These are phyloP conservation scores for Nannizziopsis barbatae DNA, from an alignment of 2,329 filamentous ascomycete genomes.

Conservation along the genomic window DNA sequence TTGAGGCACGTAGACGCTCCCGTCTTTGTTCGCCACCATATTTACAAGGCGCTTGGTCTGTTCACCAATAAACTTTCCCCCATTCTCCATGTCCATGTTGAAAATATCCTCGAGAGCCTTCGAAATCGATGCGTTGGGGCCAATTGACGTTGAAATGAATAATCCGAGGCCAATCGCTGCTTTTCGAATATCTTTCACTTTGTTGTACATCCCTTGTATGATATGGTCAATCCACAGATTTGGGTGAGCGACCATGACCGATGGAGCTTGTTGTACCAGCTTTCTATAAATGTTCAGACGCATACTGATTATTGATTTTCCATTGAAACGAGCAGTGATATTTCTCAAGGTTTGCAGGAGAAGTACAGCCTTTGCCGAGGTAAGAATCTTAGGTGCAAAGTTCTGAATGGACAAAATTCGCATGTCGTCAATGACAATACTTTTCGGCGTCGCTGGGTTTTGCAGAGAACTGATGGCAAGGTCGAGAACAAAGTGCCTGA, in stretches of 20 bases:
- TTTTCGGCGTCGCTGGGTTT: slow-evolving; percentile 59
- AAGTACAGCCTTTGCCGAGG: slow-evolving; percentile 54
- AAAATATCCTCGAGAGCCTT: slow-evolving; percentile 49
- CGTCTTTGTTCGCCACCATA: slow-evolving; percentile 53
- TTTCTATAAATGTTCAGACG: slow-evolving; percentile 69
- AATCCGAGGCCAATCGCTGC: slow-evolving; percentile 65
- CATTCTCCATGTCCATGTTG: slow-evolving; percentile 39
- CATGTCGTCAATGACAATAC: slow-evolving; percentile 66
- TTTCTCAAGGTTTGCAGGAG: slow-evolving; percentile 60
- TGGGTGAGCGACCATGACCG: slow-evolving; percentile 57
- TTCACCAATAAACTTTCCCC: slow-evolving; percentile 56
- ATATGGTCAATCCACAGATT: slow-evolving; percentile 72
- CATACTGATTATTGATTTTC: slow-evolving; percentile 68
- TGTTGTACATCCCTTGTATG: slow-evolving; percentile 70
- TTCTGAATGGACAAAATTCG: slow-evolving; percentile 70
- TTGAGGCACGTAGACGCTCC: slow-evolving; percentile 60
- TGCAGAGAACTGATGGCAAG: slow-evolving; percentile 64
- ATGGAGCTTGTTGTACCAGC: slow-evolving; percentile 59
- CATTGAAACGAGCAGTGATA: slow-evolving; percentile 61
- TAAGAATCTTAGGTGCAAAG: slow-evolving; percentile 66
- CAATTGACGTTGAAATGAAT: slow-evolving; percentile 57
- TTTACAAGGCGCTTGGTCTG: slow-evolving; percentile 55
- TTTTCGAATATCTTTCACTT: slow-evolving; percentile 57
- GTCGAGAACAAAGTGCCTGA: slow-evolving; percentile 68
- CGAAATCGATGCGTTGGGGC: slow-evolving; percentile 56